Conservation (phyloP, 768 basidiomycete genomes). For the Phlebiopsis gigantea region DNA sequence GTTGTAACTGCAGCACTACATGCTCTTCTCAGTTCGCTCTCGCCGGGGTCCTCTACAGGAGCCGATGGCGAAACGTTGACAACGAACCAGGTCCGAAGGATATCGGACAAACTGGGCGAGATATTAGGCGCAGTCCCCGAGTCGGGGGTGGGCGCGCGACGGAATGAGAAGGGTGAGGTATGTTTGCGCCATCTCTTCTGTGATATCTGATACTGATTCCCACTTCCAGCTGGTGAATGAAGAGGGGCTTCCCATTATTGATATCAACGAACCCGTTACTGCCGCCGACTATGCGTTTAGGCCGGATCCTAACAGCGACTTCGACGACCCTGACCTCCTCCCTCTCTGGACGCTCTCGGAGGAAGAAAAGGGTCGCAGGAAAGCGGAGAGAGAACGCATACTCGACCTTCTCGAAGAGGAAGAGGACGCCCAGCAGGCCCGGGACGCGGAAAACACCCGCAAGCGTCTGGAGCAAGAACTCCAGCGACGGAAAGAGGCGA, state of each 20-base stretch:
- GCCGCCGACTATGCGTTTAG: constrained; percentile 17
- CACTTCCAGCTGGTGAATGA: constrained; percentile 58
- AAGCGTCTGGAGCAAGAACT: constrained; percentile 42
- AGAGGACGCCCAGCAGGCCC: constrained; percentile 43
- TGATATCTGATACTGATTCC: constrained; percentile 14
- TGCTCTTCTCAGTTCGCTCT: constrained; percentile 34
- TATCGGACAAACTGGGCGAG: constrained; percentile 58
- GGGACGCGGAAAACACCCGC: constrained; percentile 34
- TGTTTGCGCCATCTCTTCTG: constrained; percentile 21
- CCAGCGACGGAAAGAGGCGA: constrained; percentile 46
- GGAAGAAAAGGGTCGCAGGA: constrained; percentile 43
- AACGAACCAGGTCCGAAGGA: constrained; percentile 42
- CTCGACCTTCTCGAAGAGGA: constrained; percentile 70
- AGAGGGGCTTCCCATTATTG: constrained; percentile 75
- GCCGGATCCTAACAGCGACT: constrained; percentile 9
- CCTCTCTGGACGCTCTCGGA: constrained; percentile 41
- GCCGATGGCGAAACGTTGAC: constrained; percentile 27
- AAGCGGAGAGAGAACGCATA: constrained; percentile 56
- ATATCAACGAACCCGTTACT: constrained; percentile 58
- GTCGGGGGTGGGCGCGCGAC: constrained; percentile 28
- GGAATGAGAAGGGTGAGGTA: constrained; percentile 63
- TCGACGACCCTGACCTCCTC: constrained; percentile 41
- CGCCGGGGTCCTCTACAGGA: constrained; percentile 16
- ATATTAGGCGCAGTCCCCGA: constrained; percentile 42
- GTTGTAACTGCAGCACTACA: constrained; percentile 28